Base-by-base conservation (phyloP, 148 eudicot species). In the Rhododendron ferrugineum region DNA sequence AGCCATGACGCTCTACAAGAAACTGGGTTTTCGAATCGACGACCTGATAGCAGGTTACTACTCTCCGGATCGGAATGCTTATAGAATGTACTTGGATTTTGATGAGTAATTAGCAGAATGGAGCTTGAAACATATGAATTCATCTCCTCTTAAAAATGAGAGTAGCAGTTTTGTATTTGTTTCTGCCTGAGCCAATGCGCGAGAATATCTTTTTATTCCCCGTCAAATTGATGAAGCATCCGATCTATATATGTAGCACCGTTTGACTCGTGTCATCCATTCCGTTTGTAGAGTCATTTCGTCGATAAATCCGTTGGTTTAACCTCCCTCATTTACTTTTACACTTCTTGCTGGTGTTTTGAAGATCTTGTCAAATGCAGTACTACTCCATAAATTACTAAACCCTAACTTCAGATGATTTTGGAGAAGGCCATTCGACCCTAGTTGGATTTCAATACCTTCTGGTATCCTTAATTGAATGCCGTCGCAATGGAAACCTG, bases 71-170 rank as follows among this genome's bases (percentile, higher is more conserved):
- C 92, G 99, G 79, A 88, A 93, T 91, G 99, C 99, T 26, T 95
- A 90, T 81, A 91, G 99, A 88, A 94, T 96, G 98, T 96, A 89
- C 86, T 73, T 96, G 88, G 98, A 94, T 79, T 85, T 89, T 84
- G 92, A 86, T n/a, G 36, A 20, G 6, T 28, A 79, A 76, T 78
- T 86, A 86, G 91, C 44, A 72, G 54, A 77, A 75, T 8, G 76
- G 46, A 30, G 26, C 8, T 82, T 74, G 18, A 64, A 60, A 23
- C 76, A 79, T 44, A 8, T 46, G 13, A 7, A 11, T 8, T 46
- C 60, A 68, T 40, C 46, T 40, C n/a, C 37, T 82, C 44, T 5
- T 3, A 16, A 14, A 32, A 32, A 32, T 26, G 81, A 46, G 81
- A 14, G 13, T 14, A 78, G 81, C 81, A 47, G 7, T 47, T 78